phyloP scores from a whole-genome alignment of 257 asterid species.

The Leonotis leonurus region DNA sequence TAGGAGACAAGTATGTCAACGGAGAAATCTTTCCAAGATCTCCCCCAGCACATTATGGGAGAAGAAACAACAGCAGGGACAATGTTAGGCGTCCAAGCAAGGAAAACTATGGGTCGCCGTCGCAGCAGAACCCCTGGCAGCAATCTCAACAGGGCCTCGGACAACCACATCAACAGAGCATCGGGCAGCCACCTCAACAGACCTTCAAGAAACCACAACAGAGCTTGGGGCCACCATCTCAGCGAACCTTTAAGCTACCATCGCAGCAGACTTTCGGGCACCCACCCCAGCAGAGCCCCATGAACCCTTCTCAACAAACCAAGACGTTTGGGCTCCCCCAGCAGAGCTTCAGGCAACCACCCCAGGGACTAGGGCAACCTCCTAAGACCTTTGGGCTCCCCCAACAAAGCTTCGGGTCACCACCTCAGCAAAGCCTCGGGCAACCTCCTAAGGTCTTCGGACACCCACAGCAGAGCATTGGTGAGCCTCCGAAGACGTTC shows the following conservation, averaged over 20 bases:
- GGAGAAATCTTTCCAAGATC: constrained; percentile 87
- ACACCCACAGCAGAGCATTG: no score
- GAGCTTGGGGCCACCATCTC: constrained; percentile 22
- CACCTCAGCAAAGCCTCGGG: no score
- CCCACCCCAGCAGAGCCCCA: no score
- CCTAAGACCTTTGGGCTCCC: no score
- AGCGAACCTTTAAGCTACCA: constrained; percentile 23
- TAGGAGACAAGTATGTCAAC: constrained; percentile 90
- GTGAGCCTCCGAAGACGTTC: constrained; percentile 13
- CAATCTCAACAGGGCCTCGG: constrained; percentile 34
- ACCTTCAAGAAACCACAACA: no score
- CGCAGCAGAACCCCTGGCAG: constrained; percentile 23
- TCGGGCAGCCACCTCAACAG: constrained; percentile 31
- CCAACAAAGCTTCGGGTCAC: constrained; percentile 19
- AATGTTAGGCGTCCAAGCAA: constrained; percentile 35
- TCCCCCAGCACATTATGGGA: constrained; percentile 63
- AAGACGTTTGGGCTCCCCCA: no score
- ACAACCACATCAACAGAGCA: constrained; percentile 23
- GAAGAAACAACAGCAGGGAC: constrained; percentile 33
- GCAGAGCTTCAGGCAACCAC: constrained; percentile 16
- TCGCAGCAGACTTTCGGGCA: constrained; percentile 27
- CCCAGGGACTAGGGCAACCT: no score
- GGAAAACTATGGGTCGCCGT: constrained; percentile 15
- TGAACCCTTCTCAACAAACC: no score
- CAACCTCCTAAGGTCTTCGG: no score